Evolutionary conservation across 371 early-diverging fungal species (phyloP).

Genomic region (Mortierella sp.): DNA sequence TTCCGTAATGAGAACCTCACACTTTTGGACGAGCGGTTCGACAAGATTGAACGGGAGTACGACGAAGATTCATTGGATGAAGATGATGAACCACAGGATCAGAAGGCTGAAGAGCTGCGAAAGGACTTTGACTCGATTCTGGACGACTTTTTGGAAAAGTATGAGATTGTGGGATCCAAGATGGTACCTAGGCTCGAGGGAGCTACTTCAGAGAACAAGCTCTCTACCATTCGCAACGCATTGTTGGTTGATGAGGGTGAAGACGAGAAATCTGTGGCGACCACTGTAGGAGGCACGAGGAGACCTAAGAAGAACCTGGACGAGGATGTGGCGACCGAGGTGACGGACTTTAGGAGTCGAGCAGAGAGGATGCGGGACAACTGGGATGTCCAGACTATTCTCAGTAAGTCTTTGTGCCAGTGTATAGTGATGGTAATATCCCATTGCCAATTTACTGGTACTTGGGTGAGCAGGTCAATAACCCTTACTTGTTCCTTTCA

Average conservation of each 20-base stretch:
- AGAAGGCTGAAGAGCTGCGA: conserved; percentile 58
- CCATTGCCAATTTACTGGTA: neutral
- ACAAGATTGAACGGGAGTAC: conserved; percentile 83
- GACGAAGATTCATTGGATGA: conserved; percentile 70
- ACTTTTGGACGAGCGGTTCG: conserved; percentile 93
- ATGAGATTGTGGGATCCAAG: conserved; percentile 81
- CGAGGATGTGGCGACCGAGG: conserved; percentile 33
- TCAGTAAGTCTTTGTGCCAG: conserved; percentile 56
- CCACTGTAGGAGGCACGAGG: conserved; percentile 46
- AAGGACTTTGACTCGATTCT: conserved; percentile 79
- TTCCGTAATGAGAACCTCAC: conserved; percentile 89
- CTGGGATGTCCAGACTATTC: conserved; percentile 86
- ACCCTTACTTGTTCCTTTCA: too few relatives aligned
- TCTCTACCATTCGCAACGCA: conserved; percentile 77
- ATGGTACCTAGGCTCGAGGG: conserved; percentile 77
- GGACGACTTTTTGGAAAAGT: conserved; percentile 90
- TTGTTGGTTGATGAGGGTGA: conserved; percentile 58
- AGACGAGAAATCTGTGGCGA: conserved; percentile 53
- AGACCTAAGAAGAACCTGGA: conserved; percentile 42
- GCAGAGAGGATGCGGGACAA: conserved; percentile 63
- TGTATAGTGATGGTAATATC: neutral
- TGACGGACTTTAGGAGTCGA: conserved; percentile 60
- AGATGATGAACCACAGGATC: conserved; percentile 67
- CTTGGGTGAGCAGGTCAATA: too few relatives aligned
- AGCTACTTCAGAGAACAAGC: conserved; percentile 65